Evolutionary conservation across 108 stramenopile genomes (phyloP), one percentile per base, ranked within the genome.

Genomic region (Nitzschia putrida): DNA sequence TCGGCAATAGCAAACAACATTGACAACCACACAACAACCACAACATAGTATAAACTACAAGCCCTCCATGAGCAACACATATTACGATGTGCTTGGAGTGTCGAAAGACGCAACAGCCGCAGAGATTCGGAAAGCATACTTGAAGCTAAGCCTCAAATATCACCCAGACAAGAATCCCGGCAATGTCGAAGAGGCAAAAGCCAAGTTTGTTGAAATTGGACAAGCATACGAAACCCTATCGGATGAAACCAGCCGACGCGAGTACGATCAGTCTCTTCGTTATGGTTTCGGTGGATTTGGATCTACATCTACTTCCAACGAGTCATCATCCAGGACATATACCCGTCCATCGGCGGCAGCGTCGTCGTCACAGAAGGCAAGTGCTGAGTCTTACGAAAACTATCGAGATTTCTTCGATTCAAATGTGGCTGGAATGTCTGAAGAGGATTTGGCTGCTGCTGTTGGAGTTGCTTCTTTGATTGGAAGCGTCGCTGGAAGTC

Each of bases 121-220:
- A 11, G 66, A 68, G 24, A 92, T 95, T 26, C 87, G 88, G 21
- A 84, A 92, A 67, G 86, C 89, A 0, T 95, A 95, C 61, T 76
- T 90, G 14, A 73, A 74, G 47, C 24, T 85, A 12, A 85, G 85
- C n/a, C 71, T 92, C 7, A 50, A 75, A 52, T 61, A 75, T 49
- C 80, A 80, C 43, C 94, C 94, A 16, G 94, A 95, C 66, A 89
- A 89, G 57, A 95, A 95, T 74, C 85, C 84, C 4, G 71, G 78
- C 47, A 72, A 87, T 49, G 64, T 76, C 52, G 78, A 79, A 45
- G 76, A 68, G 40, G 82, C 90, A 21, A 85, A 85, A 43, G 76
- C 81, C 6, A 81, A 89, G 63, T 97, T 97, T 68, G 65, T 90
- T 54, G 64, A 85, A 45, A 80, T 95, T 38, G 89, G 90, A 14